Evolutionary conservation across 495 filamentous ascomycete genomes (phyloP), one percentile per base, ranked within the genome.

Genomic region (Lophiotrema nucula): DNA sequence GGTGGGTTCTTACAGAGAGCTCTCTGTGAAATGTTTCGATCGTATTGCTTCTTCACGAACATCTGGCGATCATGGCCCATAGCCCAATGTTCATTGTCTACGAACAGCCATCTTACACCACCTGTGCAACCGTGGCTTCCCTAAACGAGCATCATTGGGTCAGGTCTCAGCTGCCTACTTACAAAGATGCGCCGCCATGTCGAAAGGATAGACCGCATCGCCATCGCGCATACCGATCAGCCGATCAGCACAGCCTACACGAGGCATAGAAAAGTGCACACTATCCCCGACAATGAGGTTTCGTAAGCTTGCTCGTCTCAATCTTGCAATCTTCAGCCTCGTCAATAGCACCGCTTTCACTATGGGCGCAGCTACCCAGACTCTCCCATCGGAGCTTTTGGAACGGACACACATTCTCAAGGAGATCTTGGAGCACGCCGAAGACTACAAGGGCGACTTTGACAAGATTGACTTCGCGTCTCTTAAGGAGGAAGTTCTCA

Each of bases 331-430:
- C n/a, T n/a, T n/a, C n/a, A n/a, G n/a, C n/a, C n/a, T n/a, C n/a
- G n/a, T n/a, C n/a, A n/a, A n/a, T n/a, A n/a, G n/a, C n/a, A n/a
- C n/a, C n/a, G n/a, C n/a, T n/a, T n/a, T n/a, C n/a, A n/a, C n/a
- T 5, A 49, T 58, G 47, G 47, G 26, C 12, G 44, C 56, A 15
- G 19, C 39, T 21, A 10, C 39, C 1, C 33, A 43, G 26, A 16
- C 55, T 18, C 31, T 35, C 31, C 31, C 31, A 8, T 8, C 31
- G 15, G 16, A 23, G 10, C 42, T 50, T 19, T 53, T 66, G 15
- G 47, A 66, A 26, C 58, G 58, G 21, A 54, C 28, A 24, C 53
- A 58, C 25, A 67, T 67, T 31, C 60, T 67, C 11, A 27, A 64
- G 18, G 43, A 67, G 24, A 67, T 67, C 46, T 42, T 64, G 2